Base-by-base conservation (phyloP, 2,329 filamentous ascomycete species). In the Paecilomyces variotii region DNA sequence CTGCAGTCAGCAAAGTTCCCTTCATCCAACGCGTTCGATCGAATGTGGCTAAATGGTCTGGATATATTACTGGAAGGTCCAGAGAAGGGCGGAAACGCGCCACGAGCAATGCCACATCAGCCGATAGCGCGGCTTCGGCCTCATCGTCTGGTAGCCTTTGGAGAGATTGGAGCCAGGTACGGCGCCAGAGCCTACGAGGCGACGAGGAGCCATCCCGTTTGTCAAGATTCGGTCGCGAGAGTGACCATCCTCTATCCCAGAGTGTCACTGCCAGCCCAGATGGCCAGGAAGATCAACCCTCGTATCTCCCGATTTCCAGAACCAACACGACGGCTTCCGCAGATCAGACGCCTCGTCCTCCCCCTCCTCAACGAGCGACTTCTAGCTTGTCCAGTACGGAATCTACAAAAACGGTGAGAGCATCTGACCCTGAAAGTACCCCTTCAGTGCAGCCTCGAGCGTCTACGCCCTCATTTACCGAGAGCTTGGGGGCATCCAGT, bases 1-100 rank as follows among this genome's bases (percentile, higher is more conserved):
- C 86, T 57, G 94, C 94, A 58, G 94, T 99, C 57, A 88, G 96
- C 14, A 92, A 92, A 35, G 85, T 97, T 55, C 92, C 88, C 6
- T 86, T 97, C 62, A 81, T 97, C 24, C 90, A 96, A 69, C 87
- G 91, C 34, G 89, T 94, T 55, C 85, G 87, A 53, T 95, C 89
- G 11, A 89, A 86, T 45, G 83, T 95, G 53, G 83, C 84, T 52
- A 89, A 85, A 72, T 89, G 85, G 56, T 79, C 79, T 1, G 83
- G 81, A 19, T 85, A 87, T 54, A 79, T 79, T 59, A 73, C 81
- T 50, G 70, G 74, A 60, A 67, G 72, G 55, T 71, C 72, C 19
- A 73, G 62, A 56, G 72, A 76, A 45, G 71, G 74, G 50, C 77
- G 79, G 27, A 81, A 78, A 66, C 83, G 74, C 73, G 83, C 70